phyloP scores from a whole-genome alignment of 2,329 filamentous ascomycete genomes.

The Trichoderma hamatum region DNA sequence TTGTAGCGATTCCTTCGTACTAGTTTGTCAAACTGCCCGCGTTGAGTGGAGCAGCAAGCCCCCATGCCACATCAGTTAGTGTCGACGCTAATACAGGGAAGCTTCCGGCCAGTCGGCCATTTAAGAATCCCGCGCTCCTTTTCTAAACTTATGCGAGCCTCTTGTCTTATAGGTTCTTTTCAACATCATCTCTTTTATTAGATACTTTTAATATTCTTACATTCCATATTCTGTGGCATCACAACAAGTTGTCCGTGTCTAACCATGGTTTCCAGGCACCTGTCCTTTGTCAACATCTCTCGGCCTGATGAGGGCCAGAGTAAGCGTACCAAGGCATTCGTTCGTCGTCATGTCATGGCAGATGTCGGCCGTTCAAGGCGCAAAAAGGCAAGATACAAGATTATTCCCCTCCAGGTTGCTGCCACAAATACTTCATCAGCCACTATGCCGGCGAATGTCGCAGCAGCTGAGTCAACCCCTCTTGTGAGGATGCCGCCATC shows the following conservation, averaged over 20 bases:
- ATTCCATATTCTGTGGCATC: no score
- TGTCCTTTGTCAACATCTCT: slow-evolving; percentile 15
- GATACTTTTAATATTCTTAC: neutral
- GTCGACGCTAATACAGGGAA: slow-evolving; percentile 2
- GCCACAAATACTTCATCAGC: neutral
- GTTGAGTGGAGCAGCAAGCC: slow-evolving; percentile 2
- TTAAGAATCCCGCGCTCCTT: neutral
- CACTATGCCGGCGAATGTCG: neutral
- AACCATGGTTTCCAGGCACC: neutral
- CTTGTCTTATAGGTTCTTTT: neutral
- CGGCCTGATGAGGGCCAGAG: slow-evolving; percentile 9
- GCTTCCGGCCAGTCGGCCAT: neutral
- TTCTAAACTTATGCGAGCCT: neutral
- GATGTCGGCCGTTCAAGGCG: slow-evolving; percentile 7
- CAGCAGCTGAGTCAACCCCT: neutral
- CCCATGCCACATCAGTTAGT: neutral
- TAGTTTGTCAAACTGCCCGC: neutral
- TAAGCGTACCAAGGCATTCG: neutral
- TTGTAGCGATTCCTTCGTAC: neutral
- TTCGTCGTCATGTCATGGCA: slow-evolving; percentile 19
- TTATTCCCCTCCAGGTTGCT: slow-evolving; percentile 1
- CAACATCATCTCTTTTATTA: neutral
- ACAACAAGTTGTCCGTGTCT: neutral
- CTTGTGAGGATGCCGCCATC: slow-evolving; percentile 9
- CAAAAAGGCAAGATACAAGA: neutral